Conservation (phyloP, 2,329 filamentous ascomycete species). For the Cladorrhinum sp. region DNA sequence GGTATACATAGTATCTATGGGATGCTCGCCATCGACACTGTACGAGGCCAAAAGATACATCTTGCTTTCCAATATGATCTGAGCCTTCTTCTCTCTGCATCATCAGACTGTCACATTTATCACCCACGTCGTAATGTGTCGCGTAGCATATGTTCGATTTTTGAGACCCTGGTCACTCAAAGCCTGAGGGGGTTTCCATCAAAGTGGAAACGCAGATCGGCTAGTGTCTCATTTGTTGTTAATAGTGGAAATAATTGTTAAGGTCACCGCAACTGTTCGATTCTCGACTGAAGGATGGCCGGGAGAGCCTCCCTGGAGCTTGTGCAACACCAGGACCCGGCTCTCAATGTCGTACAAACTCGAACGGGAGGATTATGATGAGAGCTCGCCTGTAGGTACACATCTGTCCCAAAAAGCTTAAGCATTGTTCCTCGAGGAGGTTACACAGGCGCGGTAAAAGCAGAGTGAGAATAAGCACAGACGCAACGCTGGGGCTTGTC, state of each 20-base stretch:
- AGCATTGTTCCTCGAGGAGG: conserved; percentile 1
- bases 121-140: not conserved
- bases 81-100: not conserved
- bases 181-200: not conserved
- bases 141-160: not conserved
- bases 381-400: no score
- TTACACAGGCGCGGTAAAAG: conserved; percentile 6
- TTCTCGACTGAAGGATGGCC: not conserved
- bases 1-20: not conserved
- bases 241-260: conserved; percentile 6
- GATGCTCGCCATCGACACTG: not conserved
- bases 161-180: not conserved
- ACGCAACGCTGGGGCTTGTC: not conserved
- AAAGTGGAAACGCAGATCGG: not conserved
- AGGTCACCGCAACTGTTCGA: conserved; percentile 8
- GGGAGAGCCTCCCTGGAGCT: not conserved
- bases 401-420: conserved; percentile 15
- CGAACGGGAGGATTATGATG: not conserved
- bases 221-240: not conserved
- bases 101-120: not conserved
- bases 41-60: not conserved
- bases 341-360: conserved; percentile 7
- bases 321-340: not conserved
- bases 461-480: not conserved
- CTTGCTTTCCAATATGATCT: not conserved